Evolutionary conservation across 2,329 filamentous ascomycete genomes (phyloP), one percentile per base, ranked within the genome.

Genomic region (Trichoderma asperellum): DNA sequence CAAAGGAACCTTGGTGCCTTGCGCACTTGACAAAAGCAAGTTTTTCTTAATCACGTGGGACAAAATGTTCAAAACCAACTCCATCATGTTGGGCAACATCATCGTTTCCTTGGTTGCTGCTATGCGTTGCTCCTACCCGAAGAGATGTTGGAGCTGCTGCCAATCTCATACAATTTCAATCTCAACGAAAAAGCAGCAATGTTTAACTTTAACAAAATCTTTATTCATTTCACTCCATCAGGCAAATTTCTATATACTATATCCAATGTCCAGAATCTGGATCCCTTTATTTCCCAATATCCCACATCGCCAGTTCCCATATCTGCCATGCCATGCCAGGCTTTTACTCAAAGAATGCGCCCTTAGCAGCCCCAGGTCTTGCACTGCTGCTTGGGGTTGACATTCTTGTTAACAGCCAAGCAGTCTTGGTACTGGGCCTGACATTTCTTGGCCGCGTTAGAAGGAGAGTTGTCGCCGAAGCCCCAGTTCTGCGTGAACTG

Each of bases 361-460:
- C 62, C 72, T 75, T 47, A 73, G 47, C 72, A 78, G 70, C 78
- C 78, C 71, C 76, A 85, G 57, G 70, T 77, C 47, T 72, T 73
- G 75, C 85, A 87, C 73, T 83, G 81, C 40, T 77, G 75, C 8
- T 71, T 72, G 5, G 76, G 78, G 52, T 77, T 77, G 35, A 82
- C 77, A 14, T 76, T 72, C 70, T 73, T 75, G 76, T 88, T 87
- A 34, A 77, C 75, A 16, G 47, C 59, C 70, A 85, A 73, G 71
- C 85, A 87, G 73, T 86, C 85, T 4, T 72, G 72, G 73, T 85
- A 85, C 79, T 87, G 86, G 24, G 79, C 77, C 69, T 79, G 76
- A 76, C 86, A 87, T 75, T 85, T 84, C 65, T 73, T 75, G 56
- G 72, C 71, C n/a, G 77, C 76, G 64, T 76, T 78, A 65, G 74